Evolutionary conservation across 805 yeast genomes (phyloP).

Genomic region (Yarrowia alimentaria): DNA sequence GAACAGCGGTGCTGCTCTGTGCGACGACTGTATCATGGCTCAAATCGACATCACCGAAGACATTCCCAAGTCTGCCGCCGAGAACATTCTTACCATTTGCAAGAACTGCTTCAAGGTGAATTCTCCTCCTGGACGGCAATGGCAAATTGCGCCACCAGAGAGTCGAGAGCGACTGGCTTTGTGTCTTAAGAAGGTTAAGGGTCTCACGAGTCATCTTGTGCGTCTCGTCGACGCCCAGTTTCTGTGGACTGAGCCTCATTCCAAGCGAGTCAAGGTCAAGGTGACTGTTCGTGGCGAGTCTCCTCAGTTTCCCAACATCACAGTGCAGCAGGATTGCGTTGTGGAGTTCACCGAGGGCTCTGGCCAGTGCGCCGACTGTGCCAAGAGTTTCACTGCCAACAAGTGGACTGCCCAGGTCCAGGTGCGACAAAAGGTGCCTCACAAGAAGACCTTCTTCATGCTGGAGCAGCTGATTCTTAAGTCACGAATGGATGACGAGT

Average conservation of each 20-base stretch:
- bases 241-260: constrained; percentile 99
- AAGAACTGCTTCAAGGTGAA: constrained; percentile 90
- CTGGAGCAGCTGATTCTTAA: constrained; percentile 91
- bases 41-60: constrained; percentile 91
- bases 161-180: constrained; percentile 83
- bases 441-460: constrained; percentile 92
- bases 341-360: constrained; percentile 92
- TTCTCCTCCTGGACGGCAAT: constrained; percentile 81
- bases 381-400: constrained; percentile 91
- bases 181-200: constrained; percentile 81
- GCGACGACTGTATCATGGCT: constrained; percentile 90
- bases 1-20: constrained; percentile 75
- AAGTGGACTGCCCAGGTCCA: constrained; percentile 99
- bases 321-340: constrained; percentile 90
- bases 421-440: constrained; percentile 95
- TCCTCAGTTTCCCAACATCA: constrained; percentile 65
- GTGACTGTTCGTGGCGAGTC: constrained; percentile 97
- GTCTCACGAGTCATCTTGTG: constrained; percentile 62
- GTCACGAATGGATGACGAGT: constrained; percentile 90
- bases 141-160: constrained; percentile 88
- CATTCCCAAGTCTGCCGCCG: constrained; percentile 73
- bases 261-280: constrained; percentile 87
- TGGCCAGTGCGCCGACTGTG: constrained; percentile 98
- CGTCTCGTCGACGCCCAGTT: constrained; percentile 90
- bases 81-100: constrained; percentile 72